phyloP scores from a whole-genome alignment of 2,329 filamentous ascomycete genomes.

The Phyllosticta capitalensis region DNA sequence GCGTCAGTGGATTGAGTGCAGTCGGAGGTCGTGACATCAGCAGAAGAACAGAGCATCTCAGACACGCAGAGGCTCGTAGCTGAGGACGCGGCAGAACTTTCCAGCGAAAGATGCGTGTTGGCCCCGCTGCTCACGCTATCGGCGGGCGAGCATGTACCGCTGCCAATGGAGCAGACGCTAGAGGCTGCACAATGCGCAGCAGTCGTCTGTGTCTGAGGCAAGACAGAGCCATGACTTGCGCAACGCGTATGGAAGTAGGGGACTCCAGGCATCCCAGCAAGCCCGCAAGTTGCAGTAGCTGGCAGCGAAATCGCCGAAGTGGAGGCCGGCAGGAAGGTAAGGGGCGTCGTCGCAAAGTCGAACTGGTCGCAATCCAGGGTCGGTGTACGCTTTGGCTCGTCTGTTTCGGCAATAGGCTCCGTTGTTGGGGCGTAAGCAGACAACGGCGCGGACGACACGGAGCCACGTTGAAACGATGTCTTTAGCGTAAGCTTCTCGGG shows the following conservation, averaged over 20 bases:
- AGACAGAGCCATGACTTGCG: background rate
- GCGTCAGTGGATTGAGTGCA: background rate
- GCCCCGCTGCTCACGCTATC: background rate
- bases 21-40: background rate
- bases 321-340: background rate
- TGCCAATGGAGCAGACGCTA: background rate
- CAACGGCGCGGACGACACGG: background rate
- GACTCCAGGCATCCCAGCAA: background rate
- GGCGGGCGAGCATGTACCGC: background rate
- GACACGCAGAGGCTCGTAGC: background rate
- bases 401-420: constrained; percentile 5
- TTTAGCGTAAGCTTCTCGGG: constrained; percentile 5
- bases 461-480: background rate
- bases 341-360: background rate
- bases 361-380: background rate
- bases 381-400: constrained; percentile 4
- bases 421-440: constrained; percentile 1
- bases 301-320: background rate
- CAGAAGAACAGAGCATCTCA: background rate
- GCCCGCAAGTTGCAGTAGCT: background rate
- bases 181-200: background rate
- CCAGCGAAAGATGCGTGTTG: background rate
- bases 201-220: background rate
- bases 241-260: background rate
- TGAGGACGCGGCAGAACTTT: background rate